Conservation (phyloP, 805 yeast genomes). For the Yamadazyma akitaensis region DNA sequence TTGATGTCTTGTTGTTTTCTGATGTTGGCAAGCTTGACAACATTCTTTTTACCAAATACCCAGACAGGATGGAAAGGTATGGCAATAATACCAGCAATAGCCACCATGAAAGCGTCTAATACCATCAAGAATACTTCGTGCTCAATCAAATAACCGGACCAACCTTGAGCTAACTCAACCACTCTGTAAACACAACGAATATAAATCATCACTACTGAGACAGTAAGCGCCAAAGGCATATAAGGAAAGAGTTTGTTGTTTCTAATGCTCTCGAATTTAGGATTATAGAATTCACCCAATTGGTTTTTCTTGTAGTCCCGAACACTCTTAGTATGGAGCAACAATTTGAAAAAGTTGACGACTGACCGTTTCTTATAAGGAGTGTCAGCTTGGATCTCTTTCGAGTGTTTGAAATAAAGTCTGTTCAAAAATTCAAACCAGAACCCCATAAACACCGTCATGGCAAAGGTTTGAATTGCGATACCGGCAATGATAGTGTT, state of each 20-base stretch:
- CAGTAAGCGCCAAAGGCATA: slow-evolving; percentile 33
- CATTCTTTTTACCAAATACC: slow-evolving; percentile 29
- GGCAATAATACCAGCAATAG: slow-evolving; percentile 33
- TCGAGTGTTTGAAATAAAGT: slow-evolving; percentile 26
- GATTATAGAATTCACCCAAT: slow-evolving; percentile 31
- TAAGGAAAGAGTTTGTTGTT: slow-evolving; percentile 24
- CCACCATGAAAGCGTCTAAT: slow-evolving; percentile 38
- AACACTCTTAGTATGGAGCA: slow-evolving; percentile 24
- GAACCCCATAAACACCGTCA: slow-evolving; percentile 33
- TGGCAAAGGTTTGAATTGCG: slow-evolving; percentile 35
- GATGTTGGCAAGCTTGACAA: slow-evolving; percentile 25
- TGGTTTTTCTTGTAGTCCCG: slow-evolving; percentile 18
- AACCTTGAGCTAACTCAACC: slow-evolving; percentile 39
- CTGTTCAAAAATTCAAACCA: slow-evolving; percentile 36
- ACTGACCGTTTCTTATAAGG: slow-evolving; percentile 19
- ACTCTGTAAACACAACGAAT: slow-evolving; percentile 39
- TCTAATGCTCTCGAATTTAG: slow-evolving; percentile 23
- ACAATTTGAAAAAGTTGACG: slow-evolving; percentile 26
- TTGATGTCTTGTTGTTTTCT: slow-evolving; percentile 22
- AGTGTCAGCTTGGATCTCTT: slow-evolving; percentile 11
- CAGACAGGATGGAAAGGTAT: slow-evolving; percentile 39
- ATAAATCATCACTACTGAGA: slow-evolving; percentile 31
- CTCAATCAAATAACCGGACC: slow-evolving; percentile 31
- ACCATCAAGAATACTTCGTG: slow-evolving; percentile 38
- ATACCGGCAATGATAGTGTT: slow-evolving; percentile 39